Base-by-base conservation (phyloP, 169 alveolate species). In the Babesia ovis region DNA sequence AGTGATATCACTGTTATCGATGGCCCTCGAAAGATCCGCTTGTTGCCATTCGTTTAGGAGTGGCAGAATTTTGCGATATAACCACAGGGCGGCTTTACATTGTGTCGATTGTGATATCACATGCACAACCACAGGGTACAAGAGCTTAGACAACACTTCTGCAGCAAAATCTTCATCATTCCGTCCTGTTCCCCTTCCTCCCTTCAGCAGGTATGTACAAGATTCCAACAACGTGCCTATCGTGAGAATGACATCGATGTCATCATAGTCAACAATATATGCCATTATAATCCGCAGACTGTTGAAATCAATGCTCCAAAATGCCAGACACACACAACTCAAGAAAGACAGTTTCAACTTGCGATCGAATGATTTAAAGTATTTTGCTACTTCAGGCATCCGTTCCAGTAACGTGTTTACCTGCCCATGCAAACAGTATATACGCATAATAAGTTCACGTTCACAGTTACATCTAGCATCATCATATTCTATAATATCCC, bases 291-390 rank as follows among this genome's bases (percentile, higher is more conserved):
- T 4, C 62, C 74, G 42, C 23, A 64, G 59, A 20, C 74, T 64
- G 53, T 64, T 48, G 25, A 64, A 64, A 39, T 64, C 74, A 3
- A 64, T 64, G 61, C 50, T 64, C 74, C 74, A 64, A 3, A 64
- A 27, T 9, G 74, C 43, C 50, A 64, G 51, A 6, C 74, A 25
- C 2, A 64, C 55, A n/a, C 74, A 64, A 54, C 45, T 64, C 37
- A 64, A 48, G 50, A 48, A 64, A 9, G 74, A 64, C 27, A 64
- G 39, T 35, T 64, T 43, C 54, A 64, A 27, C 23, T 23, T 29
- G 27, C 51, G n/a, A 27, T 64, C 61, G 35, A 64, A 64, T 6
- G 48, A 20, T n/a, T 18, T 25, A 29, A 46, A 64, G 51, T 64
- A 34, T 50, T 64, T 64, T 4, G 74, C 48, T 0, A 56, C 50